Percentiles rank a stretch among this genome's conserved stretches.
Conservation (phyloP, 345 rosid species). For the Citropsis articulata region DNA sequence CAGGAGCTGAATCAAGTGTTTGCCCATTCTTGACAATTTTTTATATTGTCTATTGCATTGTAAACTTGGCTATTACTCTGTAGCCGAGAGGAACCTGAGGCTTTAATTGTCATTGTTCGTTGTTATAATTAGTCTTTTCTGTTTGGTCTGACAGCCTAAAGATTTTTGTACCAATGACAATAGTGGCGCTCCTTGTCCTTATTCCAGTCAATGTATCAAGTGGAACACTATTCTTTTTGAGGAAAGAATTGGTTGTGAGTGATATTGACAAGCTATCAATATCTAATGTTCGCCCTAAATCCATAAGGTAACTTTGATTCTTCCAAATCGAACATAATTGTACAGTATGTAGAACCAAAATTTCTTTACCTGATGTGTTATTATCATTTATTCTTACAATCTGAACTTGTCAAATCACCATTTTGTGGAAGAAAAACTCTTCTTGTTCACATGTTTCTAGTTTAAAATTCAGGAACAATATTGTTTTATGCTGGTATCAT, state of each 20-base stretch:
- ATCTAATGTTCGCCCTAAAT: constrained; percentile 81
- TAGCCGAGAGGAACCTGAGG: not conserved
- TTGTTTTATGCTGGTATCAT: not conserved
- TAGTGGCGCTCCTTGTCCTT: constrained; percentile 72
- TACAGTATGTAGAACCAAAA: too few relatives aligned
- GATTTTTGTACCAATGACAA: constrained; percentile 79
- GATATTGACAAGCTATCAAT: constrained; percentile 92
- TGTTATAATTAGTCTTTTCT: not conserved
- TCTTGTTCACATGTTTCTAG: not conserved
- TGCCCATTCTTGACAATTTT: not conserved
- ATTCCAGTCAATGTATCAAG: constrained; percentile 94
- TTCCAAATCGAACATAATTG: not conserved
- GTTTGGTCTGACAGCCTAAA: constrained; percentile 57
- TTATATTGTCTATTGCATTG: not conserved
- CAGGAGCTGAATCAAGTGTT: not conserved
- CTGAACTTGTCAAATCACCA: not conserved
- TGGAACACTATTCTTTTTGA: constrained; percentile 74
- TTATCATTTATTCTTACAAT: not conserved
- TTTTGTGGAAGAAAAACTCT: not conserved
- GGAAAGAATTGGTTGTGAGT: constrained; percentile 81
- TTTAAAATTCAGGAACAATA: not conserved
- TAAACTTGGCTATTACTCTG: not conserved
- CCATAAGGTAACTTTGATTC: constrained; percentile 50
- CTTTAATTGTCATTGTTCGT: not conserved
- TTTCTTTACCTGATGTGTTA: not conserved